Base-by-base conservation (phyloP, 371 early-diverging fungal genomes). In the Lichtheimia ornata region DNA sequence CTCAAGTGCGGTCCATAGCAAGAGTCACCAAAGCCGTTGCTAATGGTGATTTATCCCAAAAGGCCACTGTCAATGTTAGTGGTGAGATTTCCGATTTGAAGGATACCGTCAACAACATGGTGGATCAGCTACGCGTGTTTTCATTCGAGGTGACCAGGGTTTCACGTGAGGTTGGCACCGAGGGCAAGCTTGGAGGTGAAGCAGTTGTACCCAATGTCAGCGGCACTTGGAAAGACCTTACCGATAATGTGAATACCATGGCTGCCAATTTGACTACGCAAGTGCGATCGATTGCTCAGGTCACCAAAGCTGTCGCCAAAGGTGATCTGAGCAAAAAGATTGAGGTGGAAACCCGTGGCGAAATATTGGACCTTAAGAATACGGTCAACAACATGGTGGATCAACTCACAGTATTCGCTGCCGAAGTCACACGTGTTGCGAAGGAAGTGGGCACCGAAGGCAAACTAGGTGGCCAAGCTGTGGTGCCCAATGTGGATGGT, bases 311-410 rank as follows among this genome's bases (percentile, higher is more conserved):
- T 9, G 86, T 84, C 0, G 82, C 88, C 7, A 77, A 74, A 7
- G 88, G 88, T 20, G 87, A 88, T 70, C 80, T 84, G 20, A 81
- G 81, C 2, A 80, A 82, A 25, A 83, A 84, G 64, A 87, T 90
- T 54, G 87, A 87, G 13, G 82, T 88, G 5, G 86, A 88, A 49
- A 82, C 86, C 0, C 70, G 81, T 18, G 89, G 89, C 42, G 89
- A 90, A 70, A 89, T 89, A 76, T 78, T 83, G 27, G 70, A 72
- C 24, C 80, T 90, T 25, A 89, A 90, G 64, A 83, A 85, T 50
- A 88, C 84, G 56, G 89, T 90, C 56, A 89, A 90, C 65, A 77
- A 86, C 58, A 91, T 91, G 88, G 70, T 89, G 56, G 84, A 84
- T 58, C 88, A 86, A 45, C 66, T 85, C 0, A 61, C 66, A 43